These are phyloP conservation scores for Plasmodium knowlesi DNA, from an alignment of 169 alveolate genomes.

Conservation along the genomic window DNA sequence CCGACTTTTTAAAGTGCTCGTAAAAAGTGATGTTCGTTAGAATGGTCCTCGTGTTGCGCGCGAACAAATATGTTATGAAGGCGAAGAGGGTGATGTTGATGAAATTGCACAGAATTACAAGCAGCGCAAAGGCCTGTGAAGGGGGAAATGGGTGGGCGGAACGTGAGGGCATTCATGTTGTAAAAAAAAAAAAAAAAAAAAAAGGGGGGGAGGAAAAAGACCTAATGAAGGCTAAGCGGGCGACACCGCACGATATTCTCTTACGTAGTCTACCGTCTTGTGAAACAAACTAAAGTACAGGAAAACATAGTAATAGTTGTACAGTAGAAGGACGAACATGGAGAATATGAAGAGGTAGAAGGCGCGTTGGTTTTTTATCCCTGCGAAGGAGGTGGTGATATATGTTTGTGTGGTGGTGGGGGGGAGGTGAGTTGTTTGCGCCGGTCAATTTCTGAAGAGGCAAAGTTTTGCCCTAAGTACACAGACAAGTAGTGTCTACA, in stretches of 20 bases:
- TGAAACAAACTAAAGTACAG: slow-evolving; percentile 26
- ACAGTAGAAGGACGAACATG: slow-evolving; percentile 33
- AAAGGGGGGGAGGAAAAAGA: neutral
- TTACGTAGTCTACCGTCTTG: slow-evolving; percentile 45
- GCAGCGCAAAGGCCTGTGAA: slow-evolving; percentile 42
- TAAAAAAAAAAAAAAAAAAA: too few relatives aligned
- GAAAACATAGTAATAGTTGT: slow-evolving; percentile 71
- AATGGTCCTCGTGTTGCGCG: slow-evolving; percentile 87
- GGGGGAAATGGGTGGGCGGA: slow-evolving; percentile 4
- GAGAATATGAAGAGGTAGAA: slow-evolving; percentile 79
- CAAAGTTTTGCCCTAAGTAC: neutral
- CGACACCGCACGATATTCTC: neutral
- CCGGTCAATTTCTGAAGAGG: neutral
- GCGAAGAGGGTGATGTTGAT: slow-evolving; percentile 84
- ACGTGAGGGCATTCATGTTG: neutral
- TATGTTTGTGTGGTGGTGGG: too few relatives aligned
- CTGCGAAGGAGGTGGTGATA: slow-evolving; percentile 77
- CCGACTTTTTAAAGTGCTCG: slow-evolving; percentile 88
- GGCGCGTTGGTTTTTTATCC: slow-evolving; percentile 78
- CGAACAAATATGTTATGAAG: slow-evolving; percentile 85
- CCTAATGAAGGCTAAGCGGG: neutral
- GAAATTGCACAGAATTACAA: slow-evolving; percentile 69
- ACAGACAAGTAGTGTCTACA: neutral
- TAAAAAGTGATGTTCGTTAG: slow-evolving; percentile 91
- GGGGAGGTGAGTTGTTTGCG: slow-evolving; percentile 77